Conservation (phyloP, 2,329 filamentous ascomycete species). For the Trichoderma gracile region DNA sequence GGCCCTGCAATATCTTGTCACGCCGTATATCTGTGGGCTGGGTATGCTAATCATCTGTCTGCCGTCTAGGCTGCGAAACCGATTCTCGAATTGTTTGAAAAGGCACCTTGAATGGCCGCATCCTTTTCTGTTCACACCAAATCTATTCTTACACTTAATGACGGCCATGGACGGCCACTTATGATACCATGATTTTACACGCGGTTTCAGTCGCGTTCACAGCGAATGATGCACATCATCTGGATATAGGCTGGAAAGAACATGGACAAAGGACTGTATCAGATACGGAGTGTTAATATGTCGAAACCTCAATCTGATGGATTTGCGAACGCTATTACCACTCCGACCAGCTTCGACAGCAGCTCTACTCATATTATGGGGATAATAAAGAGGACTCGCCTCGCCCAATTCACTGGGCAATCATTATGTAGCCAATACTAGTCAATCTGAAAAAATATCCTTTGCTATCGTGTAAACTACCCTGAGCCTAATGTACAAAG, state of each 20-base stretch:
- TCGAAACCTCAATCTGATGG: not conserved
- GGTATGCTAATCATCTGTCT: constrained; percentile 22
- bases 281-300: not conserved
- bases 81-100: constrained; percentile 83
- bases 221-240: rapidly evolving
- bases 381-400: not conserved
- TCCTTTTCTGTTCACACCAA: not conserved
- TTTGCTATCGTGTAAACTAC: constrained; percentile 11
- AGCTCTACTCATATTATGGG: no score
- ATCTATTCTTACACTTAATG: not conserved
- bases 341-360: not conserved
- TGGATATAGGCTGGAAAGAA: no score
- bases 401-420: not conserved
- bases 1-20: no score
- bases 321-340: no score
- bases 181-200: constrained; percentile 3
- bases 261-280: no score
- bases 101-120: constrained; percentile 53
- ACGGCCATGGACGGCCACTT: not conserved
- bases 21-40: no score
- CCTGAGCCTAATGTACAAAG: constrained; percentile 22
- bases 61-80: constrained; percentile 73
- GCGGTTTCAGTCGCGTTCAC: not conserved
- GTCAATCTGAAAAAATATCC: not conserved
- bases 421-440: not conserved